Evolutionary conservation across 306 rosid genomes (phyloP).

Genomic region (Spatholobus suberectus): DNA sequence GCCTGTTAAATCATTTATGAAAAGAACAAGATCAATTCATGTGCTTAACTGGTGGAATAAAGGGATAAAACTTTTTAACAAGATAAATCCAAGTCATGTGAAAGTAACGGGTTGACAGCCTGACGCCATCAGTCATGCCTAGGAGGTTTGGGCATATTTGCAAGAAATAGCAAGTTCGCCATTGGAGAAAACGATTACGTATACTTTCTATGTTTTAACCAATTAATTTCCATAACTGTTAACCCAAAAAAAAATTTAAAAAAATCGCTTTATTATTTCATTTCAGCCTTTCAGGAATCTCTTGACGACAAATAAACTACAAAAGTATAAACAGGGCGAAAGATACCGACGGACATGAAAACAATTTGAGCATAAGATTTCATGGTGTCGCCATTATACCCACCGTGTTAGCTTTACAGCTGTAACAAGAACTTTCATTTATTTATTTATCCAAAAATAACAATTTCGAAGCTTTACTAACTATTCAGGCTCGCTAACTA

Average conservation of each 20-base stretch:
- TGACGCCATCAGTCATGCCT: background rate
- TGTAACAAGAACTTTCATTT: conserved; percentile 10
- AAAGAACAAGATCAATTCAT: background rate
- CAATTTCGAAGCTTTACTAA: conserved; percentile 45
- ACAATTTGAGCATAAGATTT: background rate
- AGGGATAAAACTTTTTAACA: background rate
- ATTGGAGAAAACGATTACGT: background rate
- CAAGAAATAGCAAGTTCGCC: background rate
- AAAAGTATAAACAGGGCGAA: background rate
- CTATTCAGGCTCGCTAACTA: conserved; percentile 38
- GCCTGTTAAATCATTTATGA: background rate
- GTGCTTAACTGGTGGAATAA: background rate
- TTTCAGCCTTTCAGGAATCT: background rate
- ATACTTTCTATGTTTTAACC: background rate
- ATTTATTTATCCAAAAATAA: conserved; percentile 35
- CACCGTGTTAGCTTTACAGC: conserved; percentile 34
- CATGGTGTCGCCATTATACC: conserved; percentile 11
- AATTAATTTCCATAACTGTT: background rate
- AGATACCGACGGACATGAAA: background rate
- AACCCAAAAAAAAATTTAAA: background rate
- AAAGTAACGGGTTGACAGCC: background rate
- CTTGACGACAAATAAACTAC: background rate
- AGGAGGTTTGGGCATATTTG: background rate
- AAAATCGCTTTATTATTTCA: background rate
- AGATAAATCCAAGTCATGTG: background rate